Conservation (phyloP, 2,329 filamentous ascomycete genomes). For the Beauveria rudraprayagi region DNA sequence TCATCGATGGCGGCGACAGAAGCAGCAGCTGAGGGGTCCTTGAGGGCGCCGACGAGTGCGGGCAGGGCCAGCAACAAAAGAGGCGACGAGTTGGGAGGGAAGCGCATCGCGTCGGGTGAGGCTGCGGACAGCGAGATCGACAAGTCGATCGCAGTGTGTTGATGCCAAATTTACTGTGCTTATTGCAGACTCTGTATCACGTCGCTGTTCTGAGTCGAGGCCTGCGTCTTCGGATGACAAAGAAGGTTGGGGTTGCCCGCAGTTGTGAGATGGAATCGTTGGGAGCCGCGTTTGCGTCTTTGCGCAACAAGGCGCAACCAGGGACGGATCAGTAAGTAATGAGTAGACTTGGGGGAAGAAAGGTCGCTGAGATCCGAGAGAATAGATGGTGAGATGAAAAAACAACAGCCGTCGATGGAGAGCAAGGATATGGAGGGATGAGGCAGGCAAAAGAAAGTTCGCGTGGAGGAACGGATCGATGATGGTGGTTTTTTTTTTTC, state of each 20-base stretch:
- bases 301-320: background rate
- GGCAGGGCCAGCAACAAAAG: conserved; percentile 49
- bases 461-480: conserved; percentile 1
- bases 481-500: background rate
- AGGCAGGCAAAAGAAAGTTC: conserved; percentile 6
- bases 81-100: conserved; percentile 38
- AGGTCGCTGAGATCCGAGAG: background rate
- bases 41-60: conserved; percentile 35
- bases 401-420: background rate
- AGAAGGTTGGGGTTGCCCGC: background rate
- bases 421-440: background rate
- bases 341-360: background rate
- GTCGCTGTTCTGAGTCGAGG: background rate
- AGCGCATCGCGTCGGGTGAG: conserved; percentile 38
- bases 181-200: background rate
- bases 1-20: background rate
- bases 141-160: background rate
- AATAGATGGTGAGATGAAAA: background rate
- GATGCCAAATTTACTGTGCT: background rate
- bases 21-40: conserved; percentile 15
- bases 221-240: background rate
- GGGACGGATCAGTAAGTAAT: background rate
- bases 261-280: background rate
- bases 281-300: background rate
- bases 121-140: background rate